Base-by-base conservation (phyloP, 495 filamentous ascomycete species). In the Neurospora tetrasperma region DNA sequence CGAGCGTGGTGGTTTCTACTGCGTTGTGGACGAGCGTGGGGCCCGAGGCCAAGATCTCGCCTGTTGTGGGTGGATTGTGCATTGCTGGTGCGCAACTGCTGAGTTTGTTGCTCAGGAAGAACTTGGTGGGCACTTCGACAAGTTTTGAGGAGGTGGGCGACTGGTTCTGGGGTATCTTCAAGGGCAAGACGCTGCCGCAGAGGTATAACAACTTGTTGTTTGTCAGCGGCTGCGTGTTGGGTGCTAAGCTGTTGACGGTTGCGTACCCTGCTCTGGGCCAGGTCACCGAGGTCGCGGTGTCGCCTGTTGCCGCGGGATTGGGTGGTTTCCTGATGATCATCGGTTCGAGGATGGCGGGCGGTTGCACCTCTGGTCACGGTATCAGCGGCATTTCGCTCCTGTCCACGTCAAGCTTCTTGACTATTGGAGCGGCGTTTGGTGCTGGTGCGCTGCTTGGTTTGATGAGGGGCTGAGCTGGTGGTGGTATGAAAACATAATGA, bases 341-440 rank as follows among this genome's bases (percentile, higher is more conserved):
- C 31, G 88, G 88, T 18, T 81, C 86, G 39, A 78, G 87, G 70
- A 80, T 89, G 62, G 87, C 83, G 0, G 87, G 88, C 5, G 88
- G 88, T 3, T 90, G 88, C 73, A 89, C 88, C 0, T 88, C 85
- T 31, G 88, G 88, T 0, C 88, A 89, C 74, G 88, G 88, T 2
- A 88, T 90, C 73, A 87, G 83, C 40, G 87, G 87, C 5, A 82
- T 89, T 68, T 82, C 83, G 40, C 75, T 84, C 74, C 73, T 89
- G 7, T 86, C 85, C 0, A 76, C 85, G 23, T 81, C 84, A 2
- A 89, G 88, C 77, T 78, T 88, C 71, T 71, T 90, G 18, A 86
- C 84, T 1, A 83, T 88, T 7, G 85, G 76, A 6, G 73, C 83
- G 1, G 84, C 85, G 73, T 88, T 89, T 80, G 83, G 70, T 4